phyloP scores from a whole-genome alignment of 1,139 yeast species.

The Yamadazyma membranifaciens region DNA sequence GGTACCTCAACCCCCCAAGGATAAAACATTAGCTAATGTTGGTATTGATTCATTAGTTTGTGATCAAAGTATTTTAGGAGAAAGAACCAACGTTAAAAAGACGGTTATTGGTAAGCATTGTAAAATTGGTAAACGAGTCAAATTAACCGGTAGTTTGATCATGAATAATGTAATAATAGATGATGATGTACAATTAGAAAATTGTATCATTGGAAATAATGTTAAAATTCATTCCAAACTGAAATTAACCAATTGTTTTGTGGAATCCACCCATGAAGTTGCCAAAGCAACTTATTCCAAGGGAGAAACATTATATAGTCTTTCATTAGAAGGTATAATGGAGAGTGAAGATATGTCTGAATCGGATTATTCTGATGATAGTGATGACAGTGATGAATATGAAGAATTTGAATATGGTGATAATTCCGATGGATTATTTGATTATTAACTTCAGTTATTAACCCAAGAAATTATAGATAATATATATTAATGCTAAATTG shows the following conservation, averaged over 20 bases:
- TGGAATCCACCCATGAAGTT: conserved; percentile 77
- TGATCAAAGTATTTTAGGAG: conserved; percentile 57
- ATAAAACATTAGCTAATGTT: conserved; percentile 69
- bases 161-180: conserved; percentile 70
- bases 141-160: conserved; percentile 82
- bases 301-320: conserved; percentile 77
- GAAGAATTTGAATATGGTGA: conserved; percentile 48
- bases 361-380: conserved; percentile 22
- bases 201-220: conserved; percentile 77
- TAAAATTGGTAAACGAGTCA: conserved; percentile 78
- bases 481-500: not conserved
- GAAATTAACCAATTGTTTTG: conserved; percentile 72
- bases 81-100: conserved; percentile 77
- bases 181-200: conserved; percentile 85
- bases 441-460: conserved; percentile 20
- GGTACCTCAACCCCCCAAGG: conserved; percentile 29
- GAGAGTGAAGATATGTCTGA: conserved; percentile 18
- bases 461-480: too few relatives aligned
- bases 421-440: conserved; percentile 48
- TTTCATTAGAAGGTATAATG: conserved; percentile 55
- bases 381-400: conserved; percentile 27
- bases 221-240: conserved; percentile 61
- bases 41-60: conserved; percentile 88
- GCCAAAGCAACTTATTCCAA: conserved; percentile 62
- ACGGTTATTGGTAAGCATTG: conserved; percentile 80